phyloP scores from a whole-genome alignment of 164 flowering plant genomes.

The Magnolia sinica region DNA sequence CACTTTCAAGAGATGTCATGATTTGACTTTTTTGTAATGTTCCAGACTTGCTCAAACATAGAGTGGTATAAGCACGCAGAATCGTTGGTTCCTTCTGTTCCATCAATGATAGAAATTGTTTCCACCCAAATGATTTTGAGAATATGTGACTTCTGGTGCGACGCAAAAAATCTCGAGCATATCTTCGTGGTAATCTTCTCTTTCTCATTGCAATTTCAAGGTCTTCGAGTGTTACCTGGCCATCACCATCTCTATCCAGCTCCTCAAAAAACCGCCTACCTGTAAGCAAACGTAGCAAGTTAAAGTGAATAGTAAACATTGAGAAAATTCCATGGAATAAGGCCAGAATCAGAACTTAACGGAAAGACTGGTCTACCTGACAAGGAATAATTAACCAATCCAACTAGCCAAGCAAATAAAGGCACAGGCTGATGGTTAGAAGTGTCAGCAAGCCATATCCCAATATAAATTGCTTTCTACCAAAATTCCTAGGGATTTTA shows the following conservation, averaged over 20 bases:
- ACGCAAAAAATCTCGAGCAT: conserved; percentile 82
- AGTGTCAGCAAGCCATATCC: too few relatives aligned
- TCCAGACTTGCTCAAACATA: conserved; percentile 95
- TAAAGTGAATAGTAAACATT: background rate
- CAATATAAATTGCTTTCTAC: too few relatives aligned
- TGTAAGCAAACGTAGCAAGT: conserved; percentile 27
- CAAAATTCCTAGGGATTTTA: too few relatives aligned
- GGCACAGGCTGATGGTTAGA: too few relatives aligned
- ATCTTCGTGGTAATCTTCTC: conserved; percentile 84
- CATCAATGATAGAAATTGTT: conserved; percentile 85
- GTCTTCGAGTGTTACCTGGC: conserved; percentile 89
- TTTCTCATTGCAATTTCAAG: conserved; percentile 88
- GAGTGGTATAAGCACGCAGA: conserved; percentile 91
- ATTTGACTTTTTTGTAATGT: conserved; percentile 90
- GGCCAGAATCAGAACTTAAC: background rate
- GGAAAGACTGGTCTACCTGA: too few relatives aligned
- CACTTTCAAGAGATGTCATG: conserved; percentile 76
- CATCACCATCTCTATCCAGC: conserved; percentile 97
- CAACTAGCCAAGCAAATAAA: too few relatives aligned
- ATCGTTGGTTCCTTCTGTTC: conserved; percentile 97
- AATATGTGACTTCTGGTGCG: conserved; percentile 85
- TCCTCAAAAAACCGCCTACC: conserved; percentile 95
- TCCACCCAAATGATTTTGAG: conserved; percentile 96
- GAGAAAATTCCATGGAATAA: background rate
- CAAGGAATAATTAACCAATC: too few relatives aligned